These are phyloP conservation scores for Microascus cirrosus DNA, from an alignment of 2,329 filamentous ascomycete genomes.

Conservation along the genomic window DNA sequence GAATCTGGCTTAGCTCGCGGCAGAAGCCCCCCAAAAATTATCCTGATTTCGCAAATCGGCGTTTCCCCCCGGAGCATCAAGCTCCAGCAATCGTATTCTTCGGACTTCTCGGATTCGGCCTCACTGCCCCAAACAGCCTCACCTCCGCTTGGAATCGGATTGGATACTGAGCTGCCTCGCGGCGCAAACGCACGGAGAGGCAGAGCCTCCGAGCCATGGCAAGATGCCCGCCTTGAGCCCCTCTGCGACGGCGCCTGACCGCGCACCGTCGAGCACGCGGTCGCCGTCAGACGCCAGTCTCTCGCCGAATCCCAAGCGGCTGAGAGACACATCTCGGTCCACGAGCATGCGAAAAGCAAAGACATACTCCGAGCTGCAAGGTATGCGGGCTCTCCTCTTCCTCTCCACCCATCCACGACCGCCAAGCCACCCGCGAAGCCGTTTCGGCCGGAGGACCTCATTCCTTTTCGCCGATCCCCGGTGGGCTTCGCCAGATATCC, in stretches of 20 bases:
- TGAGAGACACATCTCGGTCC: not conserved
- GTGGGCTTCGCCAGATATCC: too few relatives aligned
- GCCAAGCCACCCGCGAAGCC: not conserved
- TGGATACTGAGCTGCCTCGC: not conserved
- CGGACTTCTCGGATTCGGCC: not conserved
- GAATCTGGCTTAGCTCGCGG: not conserved
- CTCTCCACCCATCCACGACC: slow-evolving; percentile 9
- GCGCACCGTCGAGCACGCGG: not conserved
- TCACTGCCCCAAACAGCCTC: not conserved
- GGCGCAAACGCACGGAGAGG: not conserved
- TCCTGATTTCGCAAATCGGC: not conserved
- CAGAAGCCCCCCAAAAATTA: not conserved
- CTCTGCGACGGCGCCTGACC: not conserved
- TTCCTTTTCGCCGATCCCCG: not conserved
- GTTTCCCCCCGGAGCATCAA: not conserved
- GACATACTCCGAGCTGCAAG: not conserved
- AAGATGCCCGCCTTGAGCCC: not conserved
- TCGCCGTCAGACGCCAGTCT: not conserved
- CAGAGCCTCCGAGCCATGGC: not conserved
- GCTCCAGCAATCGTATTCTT: not conserved
- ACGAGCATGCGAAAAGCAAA: not conserved
- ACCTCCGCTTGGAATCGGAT: not conserved
- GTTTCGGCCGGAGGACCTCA: not conserved
- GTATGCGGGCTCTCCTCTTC: not conserved
- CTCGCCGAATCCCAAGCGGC: not conserved